A percentile compares a stretch with the other conserved stretches of the same genome.
Evolutionary conservation across 805 yeast genomes (phyloP).

Genomic region (Kazachstania kunashirensis): DNA sequence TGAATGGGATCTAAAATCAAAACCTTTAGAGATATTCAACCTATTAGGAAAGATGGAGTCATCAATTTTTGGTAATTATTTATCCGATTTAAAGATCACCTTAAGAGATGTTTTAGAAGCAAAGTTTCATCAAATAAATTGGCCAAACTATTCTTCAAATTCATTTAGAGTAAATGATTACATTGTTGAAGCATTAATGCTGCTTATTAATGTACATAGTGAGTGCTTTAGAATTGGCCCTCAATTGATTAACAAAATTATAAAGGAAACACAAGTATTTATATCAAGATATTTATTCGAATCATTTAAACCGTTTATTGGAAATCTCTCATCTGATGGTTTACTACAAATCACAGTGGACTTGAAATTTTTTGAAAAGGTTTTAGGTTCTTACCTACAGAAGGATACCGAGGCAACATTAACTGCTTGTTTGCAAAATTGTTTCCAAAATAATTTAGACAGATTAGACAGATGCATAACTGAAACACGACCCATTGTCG

Average conservation of each 20-base stretch:
- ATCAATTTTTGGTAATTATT: conserved; percentile 44
- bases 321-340: conserved; percentile 38
- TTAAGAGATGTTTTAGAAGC: conserved; percentile 34
- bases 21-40: conserved; percentile 36
- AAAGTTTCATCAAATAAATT: conserved; percentile 33
- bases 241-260: conserved; percentile 35
- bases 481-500: conserved; percentile 26
- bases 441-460: conserved; percentile 24
- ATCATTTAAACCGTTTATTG: conserved; percentile 35
- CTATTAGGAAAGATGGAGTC: conserved; percentile 41
- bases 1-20: conserved; percentile 35
- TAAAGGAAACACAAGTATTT: conserved; percentile 37
- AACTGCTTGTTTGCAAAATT: conserved; percentile 25
- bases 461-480: conserved; percentile 19
- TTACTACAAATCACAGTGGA: conserved; percentile 45
- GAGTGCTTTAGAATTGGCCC: conserved; percentile 41
- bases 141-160: conserved; percentile 32
- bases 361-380: conserved; percentile 39
- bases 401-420: conserved; percentile 25
- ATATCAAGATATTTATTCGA: conserved; percentile 31
- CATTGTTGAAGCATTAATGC: conserved; percentile 40
- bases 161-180: conserved; percentile 37
- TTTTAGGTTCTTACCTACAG: conserved; percentile 22
- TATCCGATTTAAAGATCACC: conserved; percentile 38
- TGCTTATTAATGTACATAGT: conserved; percentile 43